phyloP scores from a whole-genome alignment of 495 filamentous ascomycete genomes.

The Gamarada debralockiae region DNA sequence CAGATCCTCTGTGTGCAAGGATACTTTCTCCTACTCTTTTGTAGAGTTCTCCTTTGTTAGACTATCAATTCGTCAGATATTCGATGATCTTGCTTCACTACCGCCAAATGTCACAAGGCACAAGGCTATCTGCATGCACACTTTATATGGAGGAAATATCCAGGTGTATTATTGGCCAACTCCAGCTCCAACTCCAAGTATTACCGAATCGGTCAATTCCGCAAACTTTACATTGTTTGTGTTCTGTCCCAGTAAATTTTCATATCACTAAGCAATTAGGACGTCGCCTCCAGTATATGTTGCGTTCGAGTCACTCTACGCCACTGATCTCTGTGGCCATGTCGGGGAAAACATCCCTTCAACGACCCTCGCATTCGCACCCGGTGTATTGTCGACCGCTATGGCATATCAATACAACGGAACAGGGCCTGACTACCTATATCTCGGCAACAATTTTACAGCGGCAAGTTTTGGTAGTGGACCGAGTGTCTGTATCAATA shows the following conservation, averaged over 20 bases:
- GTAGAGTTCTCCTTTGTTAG: too few relatives aligned
- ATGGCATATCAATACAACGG: not conserved
- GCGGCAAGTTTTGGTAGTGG: too few relatives aligned
- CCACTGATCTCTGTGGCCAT: conserved; percentile 1
- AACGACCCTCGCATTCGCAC: not conserved
- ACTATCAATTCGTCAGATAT: too few relatives aligned
- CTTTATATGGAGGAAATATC: not conserved
- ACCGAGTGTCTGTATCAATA: too few relatives aligned
- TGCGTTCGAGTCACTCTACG: not conserved
- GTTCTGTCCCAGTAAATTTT: not conserved
- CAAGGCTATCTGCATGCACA: too few relatives aligned
- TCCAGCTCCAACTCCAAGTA: conserved; percentile 2
- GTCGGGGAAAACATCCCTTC: not conserved
- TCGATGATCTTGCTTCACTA: too few relatives aligned
- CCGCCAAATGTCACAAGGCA: too few relatives aligned
- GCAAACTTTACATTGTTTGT: conserved; percentile 8
- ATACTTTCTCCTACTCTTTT: too few relatives aligned
- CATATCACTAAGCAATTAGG: not conserved
- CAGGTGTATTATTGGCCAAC: conserved; percentile 5
- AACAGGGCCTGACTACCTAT: too few relatives aligned
- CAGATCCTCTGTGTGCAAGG: too few relatives aligned
- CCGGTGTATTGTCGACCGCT: not conserved
- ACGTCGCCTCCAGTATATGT: conserved; percentile 6
- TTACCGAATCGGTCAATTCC: not conserved
- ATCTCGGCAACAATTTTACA: too few relatives aligned